Base-by-base conservation (phyloP, 768 basidiomycete genomes). In the Fibroporia radiculosa region DNA sequence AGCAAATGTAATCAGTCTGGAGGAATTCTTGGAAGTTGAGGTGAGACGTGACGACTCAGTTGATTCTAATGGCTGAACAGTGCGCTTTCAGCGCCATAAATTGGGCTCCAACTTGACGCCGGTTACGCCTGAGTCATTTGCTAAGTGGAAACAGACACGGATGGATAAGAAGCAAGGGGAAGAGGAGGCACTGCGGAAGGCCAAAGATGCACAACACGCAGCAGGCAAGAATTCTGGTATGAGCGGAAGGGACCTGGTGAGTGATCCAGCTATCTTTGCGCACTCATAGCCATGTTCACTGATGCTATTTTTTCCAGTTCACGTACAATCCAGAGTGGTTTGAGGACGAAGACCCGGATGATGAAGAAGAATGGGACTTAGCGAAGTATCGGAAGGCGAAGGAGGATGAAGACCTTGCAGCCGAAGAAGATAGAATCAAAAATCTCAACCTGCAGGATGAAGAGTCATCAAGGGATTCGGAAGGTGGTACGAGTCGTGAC, bases 21-120 rank as follows among this genome's bases (percentile, higher is more conserved):
- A 98, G 61, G 96, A 98, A 54, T 99, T 99, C 71, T 62, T 99
- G 45, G 96, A 99, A 68, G 90, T 91, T 40, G 95, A 98, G 82
- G 93, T 92, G 54, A 44, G 72, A 55, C 22, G 40, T 29, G n/a
- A 19, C 16, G 32, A 27, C 28, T 26, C 23, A 5, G 29, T 20
- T 34, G 13, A 40, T 48, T 54, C 42, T 27, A 28, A 32, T 34
- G 6, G 29, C 40, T 52, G 18, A 32, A 16, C 19, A 24, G 12
- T 33, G 6, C n/a, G n/a, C n/a, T 13, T 38, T 12, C 18, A 95
- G 91, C 82, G 96, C 44, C 95, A 98, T 68, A 98, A 96, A 74
- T 73, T 99, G 19, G 90, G 91, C 23, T 24, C 78, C 12, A 88
- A 87, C 56, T 69, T 98, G 35, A 99, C 96, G 12, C 95, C 93